Evolutionary conservation across 2,329 filamentous ascomycete genomes (phyloP).

Genomic region (Dactylellina drechsleri): DNA sequence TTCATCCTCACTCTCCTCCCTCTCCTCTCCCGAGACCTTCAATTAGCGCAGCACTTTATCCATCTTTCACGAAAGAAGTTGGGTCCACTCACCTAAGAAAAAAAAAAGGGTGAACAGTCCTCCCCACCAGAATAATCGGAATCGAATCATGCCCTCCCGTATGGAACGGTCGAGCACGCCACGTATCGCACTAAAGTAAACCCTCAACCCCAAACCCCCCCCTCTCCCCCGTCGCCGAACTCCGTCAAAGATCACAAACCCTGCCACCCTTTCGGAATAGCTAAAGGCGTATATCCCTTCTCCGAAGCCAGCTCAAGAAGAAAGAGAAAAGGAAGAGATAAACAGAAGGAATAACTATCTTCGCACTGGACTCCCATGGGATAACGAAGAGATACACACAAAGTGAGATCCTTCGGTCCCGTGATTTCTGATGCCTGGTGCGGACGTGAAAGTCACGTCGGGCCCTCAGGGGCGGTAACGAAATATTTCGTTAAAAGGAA

Average conservation of each 20-base stretch:
- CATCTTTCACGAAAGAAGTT: slow-evolving; percentile 4
- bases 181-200: slow-evolving; percentile 83
- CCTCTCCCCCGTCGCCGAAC: slow-evolving; percentile 61
- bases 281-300: slow-evolving; percentile 51
- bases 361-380: slow-evolving; percentile 55
- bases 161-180: slow-evolving; percentile 66
- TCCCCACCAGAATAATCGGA: slow-evolving; percentile 80
- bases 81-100: slow-evolving; percentile 56
- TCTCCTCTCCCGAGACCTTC: background rate
- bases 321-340: slow-evolving; percentile 1
- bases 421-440: slow-evolving; percentile 79
- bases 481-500: slow-evolving; percentile 66
- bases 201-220: slow-evolving; percentile 68
- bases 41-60: slow-evolving; percentile 48
- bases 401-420: slow-evolving; percentile 61
- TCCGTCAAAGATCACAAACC: slow-evolving; percentile 67
- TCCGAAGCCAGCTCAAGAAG: background rate
- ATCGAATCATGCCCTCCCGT: slow-evolving; percentile 74
- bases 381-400: slow-evolving; percentile 18
- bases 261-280: slow-evolving; percentile 59
- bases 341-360: slow-evolving; percentile 51
- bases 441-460: slow-evolving; percentile 74
- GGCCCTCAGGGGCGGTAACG: slow-evolving; percentile 74
- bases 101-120: slow-evolving; percentile 68
- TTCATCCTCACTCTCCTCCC: slow-evolving; percentile 2